A percentile compares a stretch with the other conserved stretches of the same genome.
Evolutionary conservation across 805 yeast genomes (phyloP).

Genomic region (Ogataea pini): DNA sequence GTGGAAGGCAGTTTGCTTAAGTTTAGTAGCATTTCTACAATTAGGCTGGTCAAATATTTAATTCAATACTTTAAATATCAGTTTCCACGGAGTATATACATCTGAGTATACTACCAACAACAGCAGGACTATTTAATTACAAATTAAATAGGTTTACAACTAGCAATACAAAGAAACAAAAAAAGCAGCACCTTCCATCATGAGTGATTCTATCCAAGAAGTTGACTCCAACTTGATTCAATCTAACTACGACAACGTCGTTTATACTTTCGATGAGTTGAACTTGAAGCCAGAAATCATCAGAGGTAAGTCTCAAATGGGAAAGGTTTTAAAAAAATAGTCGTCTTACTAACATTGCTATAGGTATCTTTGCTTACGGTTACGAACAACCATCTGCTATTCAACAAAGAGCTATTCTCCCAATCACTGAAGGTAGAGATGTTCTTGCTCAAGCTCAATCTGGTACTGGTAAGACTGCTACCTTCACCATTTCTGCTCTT

Average conservation of each 20-base stretch:
- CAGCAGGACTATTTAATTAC: slow-evolving; percentile 6
- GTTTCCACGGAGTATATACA: slow-evolving; percentile 7
- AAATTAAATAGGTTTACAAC: slow-evolving; percentile 1
- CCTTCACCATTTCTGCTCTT: slow-evolving; percentile 91
- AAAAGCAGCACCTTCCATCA: slow-evolving; percentile 26
- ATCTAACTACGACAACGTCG: slow-evolving; percentile 95
- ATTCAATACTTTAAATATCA: background rate
- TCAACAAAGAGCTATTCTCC: slow-evolving; percentile 96
- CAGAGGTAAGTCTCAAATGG: slow-evolving; percentile 45
- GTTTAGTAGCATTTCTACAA: background rate
- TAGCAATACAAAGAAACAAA: slow-evolving; percentile 2
- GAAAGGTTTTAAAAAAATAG: too few relatives aligned
- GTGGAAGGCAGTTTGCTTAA: slow-evolving; percentile 8
- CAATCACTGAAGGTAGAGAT: slow-evolving; percentile 91
- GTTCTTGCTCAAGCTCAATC: slow-evolving; percentile 98
- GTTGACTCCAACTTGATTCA: slow-evolving; percentile 82
- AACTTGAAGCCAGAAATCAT: slow-evolving; percentile 71
- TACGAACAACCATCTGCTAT: slow-evolving; percentile 96
- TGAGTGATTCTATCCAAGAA: slow-evolving; percentile 66
- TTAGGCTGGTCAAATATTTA: background rate
- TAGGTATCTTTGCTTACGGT: slow-evolving; percentile 82
- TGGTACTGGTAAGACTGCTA: slow-evolving; percentile 99
- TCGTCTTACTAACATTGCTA: slow-evolving; percentile 29
- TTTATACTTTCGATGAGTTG: slow-evolving; percentile 71
- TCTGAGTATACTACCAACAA: slow-evolving; percentile 4